These are phyloP conservation scores for Hortiboletus rubellus DNA, from an alignment of 1,284 basidiomycete genomes.

Conservation along the genomic window DNA sequence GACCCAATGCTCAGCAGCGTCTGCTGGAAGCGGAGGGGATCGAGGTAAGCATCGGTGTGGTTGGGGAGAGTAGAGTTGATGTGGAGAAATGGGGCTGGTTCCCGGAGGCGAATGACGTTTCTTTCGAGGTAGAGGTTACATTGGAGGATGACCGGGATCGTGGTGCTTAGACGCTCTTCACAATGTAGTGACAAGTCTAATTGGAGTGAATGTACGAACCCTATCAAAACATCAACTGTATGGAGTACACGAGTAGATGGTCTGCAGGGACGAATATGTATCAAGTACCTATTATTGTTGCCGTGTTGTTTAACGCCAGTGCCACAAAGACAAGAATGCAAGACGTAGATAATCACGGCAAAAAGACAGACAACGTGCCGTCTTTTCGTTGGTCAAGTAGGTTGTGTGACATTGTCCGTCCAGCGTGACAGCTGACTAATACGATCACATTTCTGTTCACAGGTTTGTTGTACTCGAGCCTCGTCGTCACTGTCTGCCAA, in stretches of 20 bases:
- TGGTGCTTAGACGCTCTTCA: conserved; percentile 1
- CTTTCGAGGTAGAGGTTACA: background rate
- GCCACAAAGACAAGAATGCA: conserved; percentile 43
- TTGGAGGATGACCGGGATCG: conserved; percentile 10
- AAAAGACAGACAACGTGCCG: background rate
- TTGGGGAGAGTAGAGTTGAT: conserved; percentile 11
- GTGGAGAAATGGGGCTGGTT: conserved; percentile 16
- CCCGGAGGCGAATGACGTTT: conserved; percentile 1
- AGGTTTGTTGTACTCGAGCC: background rate
- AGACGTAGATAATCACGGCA: conserved; percentile 68
- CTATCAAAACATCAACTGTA: conserved; percentile 59
- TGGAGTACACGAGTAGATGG: conserved; percentile 46
- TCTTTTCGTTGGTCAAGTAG: too few species aligned
- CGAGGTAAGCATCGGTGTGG: conserved; percentile 11
- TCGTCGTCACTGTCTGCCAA: conserved; percentile 13
- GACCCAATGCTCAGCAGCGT: conserved; percentile 14
- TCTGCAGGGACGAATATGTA: conserved; percentile 48
- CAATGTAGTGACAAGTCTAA: background rate
- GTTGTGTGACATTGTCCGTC: conserved; percentile 3
- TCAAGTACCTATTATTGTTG: conserved; percentile 42
- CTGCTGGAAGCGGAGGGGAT: conserved; percentile 25
- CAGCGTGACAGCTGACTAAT: conserved; percentile 16
- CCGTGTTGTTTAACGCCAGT: conserved; percentile 69
- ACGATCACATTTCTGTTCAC: background rate
- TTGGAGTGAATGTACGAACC: conserved; percentile 39